Evolutionary conservation across 768 basidiomycete species (phyloP), one percentile per base, ranked within the genome.

Genomic region (Suillus decipiens): DNA sequence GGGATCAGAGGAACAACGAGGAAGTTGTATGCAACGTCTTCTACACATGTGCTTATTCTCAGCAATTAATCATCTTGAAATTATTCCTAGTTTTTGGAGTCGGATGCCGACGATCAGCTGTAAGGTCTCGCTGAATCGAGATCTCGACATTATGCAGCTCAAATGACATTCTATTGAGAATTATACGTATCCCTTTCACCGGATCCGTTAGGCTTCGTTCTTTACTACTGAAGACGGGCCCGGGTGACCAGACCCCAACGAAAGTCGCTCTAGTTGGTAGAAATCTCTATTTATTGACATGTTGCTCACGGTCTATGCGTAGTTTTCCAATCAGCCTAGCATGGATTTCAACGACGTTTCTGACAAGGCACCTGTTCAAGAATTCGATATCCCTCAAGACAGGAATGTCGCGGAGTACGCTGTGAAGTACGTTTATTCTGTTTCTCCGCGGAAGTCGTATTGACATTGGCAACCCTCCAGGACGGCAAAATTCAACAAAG

Each of bases 91-190:
- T 92, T 77, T 64, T 73, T 95, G 63, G 90, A 95, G 75, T 95
- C 93, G 19, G 95, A 97, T 66, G 90, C 90, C 39, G 95, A 96
- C 75, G 95, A 96, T 71, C 90, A 94, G 74, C 75, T 97, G 92
- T 93, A 74, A 69, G 81, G 64, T 55, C 34, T 34, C n/a, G 28
- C 61, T 22, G n/a, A 43, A 33, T 37, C 53, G 22, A 28, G 37
- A 47, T 33, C 28, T 47, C 19, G n/a, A 36, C 47, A 42, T 59
- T 57, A 31, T 5, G 28, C 12, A 53, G 58, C 60, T 68, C 59
- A 69, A 62, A 41, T 51, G 10, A 24, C n/a, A 39, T 43, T 62
- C 45, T 33, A n/a, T 59, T 41, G 67, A 93, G 92, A 69, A 93
- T 94, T 67, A 76, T 95, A 59, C 90, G 89, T 56, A 73, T 97